phyloP scores from a whole-genome alignment of 2,329 filamentous ascomycete species.

The Clathrospora elynae region DNA sequence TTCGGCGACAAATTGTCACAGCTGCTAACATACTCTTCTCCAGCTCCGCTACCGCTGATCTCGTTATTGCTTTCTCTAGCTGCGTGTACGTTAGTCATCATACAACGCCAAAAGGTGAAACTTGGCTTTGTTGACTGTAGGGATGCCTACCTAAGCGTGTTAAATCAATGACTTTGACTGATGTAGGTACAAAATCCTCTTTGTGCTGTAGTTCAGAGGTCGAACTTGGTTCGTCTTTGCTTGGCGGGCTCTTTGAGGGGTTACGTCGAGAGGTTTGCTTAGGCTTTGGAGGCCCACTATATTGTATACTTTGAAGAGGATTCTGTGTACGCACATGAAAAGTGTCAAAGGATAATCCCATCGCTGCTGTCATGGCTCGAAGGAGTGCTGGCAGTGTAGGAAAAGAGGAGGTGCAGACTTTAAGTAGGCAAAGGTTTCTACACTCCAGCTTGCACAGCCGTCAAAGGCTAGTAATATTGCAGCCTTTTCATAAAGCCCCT shows the following conservation, averaged over 20 bases:
- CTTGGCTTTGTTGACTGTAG: constrained; percentile 11
- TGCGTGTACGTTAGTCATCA: constrained; percentile 15
- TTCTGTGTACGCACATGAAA: constrained; percentile 3
- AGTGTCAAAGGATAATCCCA: constrained; percentile 11
- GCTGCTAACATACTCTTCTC: constrained; percentile 10
- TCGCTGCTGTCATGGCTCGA: constrained; percentile 13
- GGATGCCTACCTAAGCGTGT: constrained; percentile 16
- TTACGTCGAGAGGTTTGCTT: constrained; percentile 12
- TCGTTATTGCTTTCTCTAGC: constrained; percentile 12
- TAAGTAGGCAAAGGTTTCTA: constrained; percentile 20
- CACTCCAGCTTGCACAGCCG: too few relatives aligned
- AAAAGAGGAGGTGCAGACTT: constrained; percentile 13
- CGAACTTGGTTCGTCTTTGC: constrained; percentile 7
- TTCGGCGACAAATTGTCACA: constrained; percentile 1
- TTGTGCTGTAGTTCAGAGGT: constrained; percentile 9
- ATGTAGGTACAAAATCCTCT: constrained; percentile 11
- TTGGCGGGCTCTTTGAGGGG: constrained; percentile 7
- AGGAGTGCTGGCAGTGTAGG: constrained; percentile 6
- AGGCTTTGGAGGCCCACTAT: constrained; percentile 13
- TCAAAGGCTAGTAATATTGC: too few relatives aligned
- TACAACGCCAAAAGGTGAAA: constrained; percentile 4
- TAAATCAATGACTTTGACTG: constrained; percentile 14
- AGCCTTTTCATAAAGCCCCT: too few relatives aligned
- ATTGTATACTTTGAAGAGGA: constrained; percentile 14
- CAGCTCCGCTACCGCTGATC: constrained; percentile 9